These are phyloP conservation scores for Tylopilus subfusipes DNA, from an alignment of 768 basidiomycete species.

Conservation along the genomic window DNA sequence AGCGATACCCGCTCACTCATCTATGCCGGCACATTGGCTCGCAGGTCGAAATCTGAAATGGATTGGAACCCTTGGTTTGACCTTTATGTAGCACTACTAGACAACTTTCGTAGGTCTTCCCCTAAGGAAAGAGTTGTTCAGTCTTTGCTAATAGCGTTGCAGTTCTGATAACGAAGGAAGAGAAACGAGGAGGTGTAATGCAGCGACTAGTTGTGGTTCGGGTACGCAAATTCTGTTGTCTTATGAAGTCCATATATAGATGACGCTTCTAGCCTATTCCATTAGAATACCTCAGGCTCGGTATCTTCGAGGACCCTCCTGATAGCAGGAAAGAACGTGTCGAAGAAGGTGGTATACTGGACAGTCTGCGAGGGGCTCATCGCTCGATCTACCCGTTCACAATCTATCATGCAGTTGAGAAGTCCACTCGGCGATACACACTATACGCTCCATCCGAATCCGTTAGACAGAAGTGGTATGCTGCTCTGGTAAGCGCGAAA, in stretches of 20 bases:
- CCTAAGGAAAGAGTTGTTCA: not conserved
- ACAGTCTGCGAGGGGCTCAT: slow-evolving; percentile 49
- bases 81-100: slow-evolving; percentile 61
- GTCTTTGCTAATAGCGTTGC: slow-evolving; percentile 4
- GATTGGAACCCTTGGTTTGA: slow-evolving; percentile 72
- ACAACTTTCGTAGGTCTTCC: slow-evolving; percentile 64
- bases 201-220: slow-evolving; percentile 60
- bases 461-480: slow-evolving; percentile 60
- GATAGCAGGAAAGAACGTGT: slow-evolving; percentile 63
- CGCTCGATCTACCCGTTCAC: slow-evolving; percentile 72
- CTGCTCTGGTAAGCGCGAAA: slow-evolving; percentile 57
- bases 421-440: slow-evolving; percentile 61
- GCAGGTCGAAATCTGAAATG: slow-evolving; percentile 60
- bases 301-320: slow-evolving; percentile 53
- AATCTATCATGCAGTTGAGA: slow-evolving; percentile 64
- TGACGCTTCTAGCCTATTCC: slow-evolving; percentile 61
- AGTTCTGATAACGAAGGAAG: slow-evolving; percentile 68
- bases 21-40: slow-evolving; percentile 59
- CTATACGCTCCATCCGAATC: slow-evolving; percentile 61
- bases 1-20: slow-evolving; percentile 72
- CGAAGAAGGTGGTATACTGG: slow-evolving; percentile 57
- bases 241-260: slow-evolving; percentile 4
- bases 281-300: slow-evolving; percentile 72
- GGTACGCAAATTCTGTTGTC: slow-evolving; percentile 39
- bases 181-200: slow-evolving; percentile 46